Conservation (phyloP, 75 land plant species). For the Pinus tabuliformis region DNA sequence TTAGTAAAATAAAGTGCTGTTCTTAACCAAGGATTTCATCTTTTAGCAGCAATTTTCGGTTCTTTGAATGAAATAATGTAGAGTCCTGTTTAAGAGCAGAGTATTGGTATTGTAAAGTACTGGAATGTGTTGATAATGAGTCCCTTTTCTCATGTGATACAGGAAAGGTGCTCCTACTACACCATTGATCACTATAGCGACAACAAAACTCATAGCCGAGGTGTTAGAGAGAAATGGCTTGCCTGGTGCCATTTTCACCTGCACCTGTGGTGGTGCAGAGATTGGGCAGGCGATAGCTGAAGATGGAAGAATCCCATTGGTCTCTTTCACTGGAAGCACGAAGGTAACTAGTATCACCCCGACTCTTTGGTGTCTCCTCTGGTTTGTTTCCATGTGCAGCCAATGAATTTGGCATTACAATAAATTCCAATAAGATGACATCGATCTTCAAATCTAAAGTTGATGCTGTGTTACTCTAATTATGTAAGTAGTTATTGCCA, state of each 20-base stretch:
- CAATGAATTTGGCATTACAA: too few species aligned
- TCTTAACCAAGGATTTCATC: too few species aligned
- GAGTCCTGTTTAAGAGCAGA: too few species aligned
- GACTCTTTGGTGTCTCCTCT: neutral
- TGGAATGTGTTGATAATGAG: constrained; percentile 7
- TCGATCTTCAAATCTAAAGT: too few species aligned
- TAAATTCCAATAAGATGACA: too few species aligned
- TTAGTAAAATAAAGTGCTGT: too few species aligned
- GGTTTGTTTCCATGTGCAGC: neutral
- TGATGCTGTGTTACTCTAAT: too few species aligned
- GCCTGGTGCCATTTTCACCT: constrained; percentile 89
- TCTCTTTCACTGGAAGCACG: constrained; percentile 95
- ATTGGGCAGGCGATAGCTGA: constrained; percentile 89
- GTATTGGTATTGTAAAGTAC: neutral
- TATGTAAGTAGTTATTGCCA: too few species aligned
- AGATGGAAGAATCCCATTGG: constrained; percentile 75
- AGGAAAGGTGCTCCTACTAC: constrained; percentile 99
- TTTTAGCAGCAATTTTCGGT: too few species aligned
- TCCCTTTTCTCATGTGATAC: neutral
- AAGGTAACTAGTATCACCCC: constrained; percentile 43
- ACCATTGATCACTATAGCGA: constrained; percentile 85
- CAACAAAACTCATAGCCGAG: constrained; percentile 75
- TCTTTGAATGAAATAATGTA: too few species aligned
- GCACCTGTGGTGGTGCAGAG: constrained; percentile 93
- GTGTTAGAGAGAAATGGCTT: constrained; percentile 79